Evolutionary conservation across 805 yeast genomes (phyloP).

Genomic region (Spencermartinsiella europaea): DNA sequence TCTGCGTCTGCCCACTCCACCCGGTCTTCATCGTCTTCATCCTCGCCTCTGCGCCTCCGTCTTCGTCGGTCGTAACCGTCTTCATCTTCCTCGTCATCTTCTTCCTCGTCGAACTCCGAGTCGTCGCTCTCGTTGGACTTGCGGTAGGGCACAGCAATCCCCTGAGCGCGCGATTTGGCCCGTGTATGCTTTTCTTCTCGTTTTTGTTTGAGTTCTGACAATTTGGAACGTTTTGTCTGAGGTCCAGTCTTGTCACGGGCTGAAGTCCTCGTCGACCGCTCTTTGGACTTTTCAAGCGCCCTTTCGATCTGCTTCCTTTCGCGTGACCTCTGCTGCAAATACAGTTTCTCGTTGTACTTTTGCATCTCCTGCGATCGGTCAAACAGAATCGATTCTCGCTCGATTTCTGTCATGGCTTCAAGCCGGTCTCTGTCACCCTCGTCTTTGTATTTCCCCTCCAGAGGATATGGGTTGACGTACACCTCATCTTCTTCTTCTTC

Average conservation of each 20-base stretch:
- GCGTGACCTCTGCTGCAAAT: constrained; percentile 74
- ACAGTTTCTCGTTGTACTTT: constrained; percentile 74
- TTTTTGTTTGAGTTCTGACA: constrained; percentile 70
- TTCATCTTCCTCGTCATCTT: constrained; percentile 41
- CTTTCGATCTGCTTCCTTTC: constrained; percentile 31
- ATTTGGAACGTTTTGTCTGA: constrained; percentile 45
- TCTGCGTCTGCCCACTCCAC: constrained; percentile 47
- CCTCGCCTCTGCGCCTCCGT: constrained; percentile 21
- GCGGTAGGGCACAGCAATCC: constrained; percentile 12
- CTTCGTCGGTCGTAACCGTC: constrained; percentile 23
- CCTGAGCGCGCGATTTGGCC: constrained; percentile 10
- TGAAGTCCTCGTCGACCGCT: constrained; percentile 22
- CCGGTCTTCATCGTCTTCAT: constrained; percentile 35
- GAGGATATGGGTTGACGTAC: constrained; percentile 72
- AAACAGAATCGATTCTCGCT: constrained; percentile 83
- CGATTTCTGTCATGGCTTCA: constrained; percentile 77
- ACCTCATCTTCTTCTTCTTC: constrained; percentile 32
- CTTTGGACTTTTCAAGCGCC: constrained; percentile 21
- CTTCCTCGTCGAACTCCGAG: constrained; percentile 35
- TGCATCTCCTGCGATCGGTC: constrained; percentile 93
- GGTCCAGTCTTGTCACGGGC: constrained; percentile 38
- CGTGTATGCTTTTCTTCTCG: constrained; percentile 49
- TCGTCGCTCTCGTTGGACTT: constrained; percentile 34
- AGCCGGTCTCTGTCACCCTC: constrained; percentile 63
- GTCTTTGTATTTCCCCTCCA: constrained; percentile 86